Percentiles rank a stretch among this genome's conserved stretches.
Conservation (phyloP, 2,329 filamentous ascomycete species). For the Paecilomyces niveus region DNA sequence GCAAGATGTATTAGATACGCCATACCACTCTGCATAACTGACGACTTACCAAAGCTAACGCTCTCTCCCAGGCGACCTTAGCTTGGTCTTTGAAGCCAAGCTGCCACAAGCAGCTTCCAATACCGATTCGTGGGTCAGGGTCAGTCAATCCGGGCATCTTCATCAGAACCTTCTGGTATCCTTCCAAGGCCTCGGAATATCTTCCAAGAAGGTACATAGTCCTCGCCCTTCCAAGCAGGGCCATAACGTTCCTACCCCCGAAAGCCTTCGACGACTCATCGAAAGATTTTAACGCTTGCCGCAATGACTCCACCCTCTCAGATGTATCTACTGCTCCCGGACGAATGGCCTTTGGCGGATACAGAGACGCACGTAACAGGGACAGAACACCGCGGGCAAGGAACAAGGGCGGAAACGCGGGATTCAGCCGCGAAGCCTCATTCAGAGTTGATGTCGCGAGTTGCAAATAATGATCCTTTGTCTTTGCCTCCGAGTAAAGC, state of each 20-base stretch:
- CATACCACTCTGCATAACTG: background rate
- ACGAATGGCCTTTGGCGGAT: conserved; percentile 61
- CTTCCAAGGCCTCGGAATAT: conserved; percentile 72
- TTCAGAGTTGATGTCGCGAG: conserved; percentile 87
- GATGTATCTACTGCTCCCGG: conserved; percentile 58
- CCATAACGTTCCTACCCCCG: conserved; percentile 81
- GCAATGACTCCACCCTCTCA: conserved; percentile 70
- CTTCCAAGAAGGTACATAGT: conserved; percentile 80
- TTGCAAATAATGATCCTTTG: conserved; percentile 88
- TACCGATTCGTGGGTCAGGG: conserved; percentile 90
- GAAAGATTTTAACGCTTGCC: conserved; percentile 83
- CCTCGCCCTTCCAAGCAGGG: conserved; percentile 80
- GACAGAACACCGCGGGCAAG: conserved; percentile 85
- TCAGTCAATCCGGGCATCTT: conserved; percentile 84
- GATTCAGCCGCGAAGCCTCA: conserved; percentile 90
- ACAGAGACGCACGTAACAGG: conserved; percentile 78
- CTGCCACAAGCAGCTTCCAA: conserved; percentile 96
- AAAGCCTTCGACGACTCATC: conserved; percentile 87
- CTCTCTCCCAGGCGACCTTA: conserved; percentile 80
- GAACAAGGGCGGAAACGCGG: conserved; percentile 83
- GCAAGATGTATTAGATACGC: conserved; percentile 9
- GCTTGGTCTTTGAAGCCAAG: conserved; percentile 91
- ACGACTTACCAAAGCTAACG: conserved; percentile 61
- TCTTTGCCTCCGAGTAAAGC: conserved; percentile 65
- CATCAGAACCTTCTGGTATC: conserved; percentile 79